Base-by-base conservation (phyloP, 2,329 filamentous ascomycete genomes). In the Xylaria hypoxylon region DNA sequence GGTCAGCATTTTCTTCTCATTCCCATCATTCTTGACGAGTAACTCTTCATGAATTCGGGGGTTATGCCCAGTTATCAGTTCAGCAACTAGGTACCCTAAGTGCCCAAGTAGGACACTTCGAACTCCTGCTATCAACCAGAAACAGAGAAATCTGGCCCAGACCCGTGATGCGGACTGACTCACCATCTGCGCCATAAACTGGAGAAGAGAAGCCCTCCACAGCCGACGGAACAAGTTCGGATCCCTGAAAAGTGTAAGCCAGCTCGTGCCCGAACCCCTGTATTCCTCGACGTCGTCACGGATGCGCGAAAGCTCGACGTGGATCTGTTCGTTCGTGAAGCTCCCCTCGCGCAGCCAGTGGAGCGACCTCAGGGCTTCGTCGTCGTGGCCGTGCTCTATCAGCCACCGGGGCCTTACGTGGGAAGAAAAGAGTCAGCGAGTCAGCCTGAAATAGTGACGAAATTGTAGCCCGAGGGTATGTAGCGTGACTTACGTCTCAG, bases 151-250 rank as follows among this genome's bases (percentile, higher is more conserved):
- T 5, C n/a, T 17, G 8, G 10, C 13, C 15, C 33, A 11, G 5
- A 22, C 52, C 42, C 26, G 38, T 5, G 15, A 51, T n/a, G 19
- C 5, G 7, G 15, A 40, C 66, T 68, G 15, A 40, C 66, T 68
- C 48, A 69, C 66, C 67, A 88, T 85, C 70, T 87, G 85, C 0
- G 85, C 84, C 83, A 88, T 85, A 75, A 88, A 88, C 73, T 88
- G 86, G 5, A 88, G 78, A 1, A 87, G 76, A 0, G 84, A 81
- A 1, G 85, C 85, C 19, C 86, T 81, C 87, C 86, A 88, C 15
- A 89, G 78, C 0, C 86, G 80, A 15, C 82, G 79, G 71, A 84
- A 84, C 1, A 88, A 77, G 13, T 80, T 76, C 15, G 77, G 75
- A 33, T 86, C 78, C 3, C 79, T 80, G 73, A 88, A 85, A 0